Conservation (phyloP, 2,329 filamentous ascomycete genomes). For the Fusarium sp. region DNA sequence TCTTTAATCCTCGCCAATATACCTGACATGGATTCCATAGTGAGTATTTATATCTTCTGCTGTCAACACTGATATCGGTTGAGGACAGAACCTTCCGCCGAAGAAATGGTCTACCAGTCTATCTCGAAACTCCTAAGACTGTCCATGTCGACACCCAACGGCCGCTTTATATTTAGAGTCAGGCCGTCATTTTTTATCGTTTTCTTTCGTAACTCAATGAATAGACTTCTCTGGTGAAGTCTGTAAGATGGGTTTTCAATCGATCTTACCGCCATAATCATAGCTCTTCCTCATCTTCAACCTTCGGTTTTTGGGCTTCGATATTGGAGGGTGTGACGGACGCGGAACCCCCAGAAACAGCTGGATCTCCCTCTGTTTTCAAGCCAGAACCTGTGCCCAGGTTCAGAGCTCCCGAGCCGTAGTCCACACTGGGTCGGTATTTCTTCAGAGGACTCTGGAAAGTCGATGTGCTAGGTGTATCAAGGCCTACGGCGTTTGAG, state of each 20-base stretch:
- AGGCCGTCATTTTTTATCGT: constrained; percentile 14
- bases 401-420: constrained; percentile 43
- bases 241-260: constrained; percentile 5
- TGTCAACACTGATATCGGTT: constrained; percentile 15
- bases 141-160: constrained; percentile 26
- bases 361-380: constrained; percentile 52
- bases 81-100: constrained; percentile 7
- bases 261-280: constrained; percentile 39
- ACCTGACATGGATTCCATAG: constrained; percentile 20
- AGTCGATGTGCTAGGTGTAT: constrained; percentile 54
- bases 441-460: constrained; percentile 82
- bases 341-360: constrained; percentile 43
- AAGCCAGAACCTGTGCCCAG: constrained; percentile 48
- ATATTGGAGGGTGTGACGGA: constrained; percentile 39
- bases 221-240: background rate
- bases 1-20: constrained; percentile 9
- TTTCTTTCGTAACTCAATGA: constrained; percentile 19
- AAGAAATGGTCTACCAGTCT: constrained; percentile 27
- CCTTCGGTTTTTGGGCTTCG: constrained; percentile 43
- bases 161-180: constrained; percentile 5
- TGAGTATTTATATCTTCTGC: constrained; percentile 16
- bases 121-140: constrained; percentile 33
- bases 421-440: constrained; percentile 70
- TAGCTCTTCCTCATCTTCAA: constrained; percentile 57
- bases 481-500: constrained; percentile 30